A percentile compares a stretch with the other conserved stretches of the same genome.
These are phyloP conservation scores for Brassica juncea DNA, from an alignment of 345 rosid genomes.

Conservation along the genomic window DNA sequence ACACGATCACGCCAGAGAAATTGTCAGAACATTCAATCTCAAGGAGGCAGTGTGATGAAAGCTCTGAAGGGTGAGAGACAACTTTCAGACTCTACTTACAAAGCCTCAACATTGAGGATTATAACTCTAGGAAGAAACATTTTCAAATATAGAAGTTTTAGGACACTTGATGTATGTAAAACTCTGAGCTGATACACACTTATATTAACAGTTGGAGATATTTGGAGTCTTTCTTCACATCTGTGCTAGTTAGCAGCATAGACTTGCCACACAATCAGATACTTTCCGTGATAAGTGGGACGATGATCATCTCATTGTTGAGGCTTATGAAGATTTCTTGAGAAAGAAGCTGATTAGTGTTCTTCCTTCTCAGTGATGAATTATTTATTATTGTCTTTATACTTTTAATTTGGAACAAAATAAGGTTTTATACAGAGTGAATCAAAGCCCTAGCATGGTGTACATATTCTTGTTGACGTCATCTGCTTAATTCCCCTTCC, in stretches of 20 bases:
- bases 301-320: too few species aligned
- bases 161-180: slow-evolving; percentile 11
- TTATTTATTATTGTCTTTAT: not conserved
- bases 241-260: too few species aligned
- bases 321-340: not conserved
- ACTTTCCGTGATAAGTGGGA: too few species aligned
- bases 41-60: slow-evolving; percentile 71
- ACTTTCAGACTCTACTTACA: not conserved
- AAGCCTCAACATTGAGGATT: not conserved
- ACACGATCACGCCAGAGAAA: slow-evolving; percentile 74
- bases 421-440: not conserved
- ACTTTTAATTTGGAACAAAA: not conserved
- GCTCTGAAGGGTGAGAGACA: not conserved
- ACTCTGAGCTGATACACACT: slow-evolving; percentile 3
- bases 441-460: not conserved
- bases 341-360: not conserved
- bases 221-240: not conserved
- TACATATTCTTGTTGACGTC: too few species aligned
- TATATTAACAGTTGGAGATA: not conserved
- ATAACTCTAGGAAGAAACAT: slow-evolving; percentile 4
- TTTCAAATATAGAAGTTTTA: slow-evolving; percentile 11
- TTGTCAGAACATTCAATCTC: slow-evolving; percentile 63
- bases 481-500: too few species aligned
- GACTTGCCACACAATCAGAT: too few species aligned
- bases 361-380: not conserved